Evolutionary conservation across 2,329 filamentous ascomycete genomes (phyloP), one percentile per base, ranked within the genome.

Genomic region (Diaporthe helianthi): DNA sequence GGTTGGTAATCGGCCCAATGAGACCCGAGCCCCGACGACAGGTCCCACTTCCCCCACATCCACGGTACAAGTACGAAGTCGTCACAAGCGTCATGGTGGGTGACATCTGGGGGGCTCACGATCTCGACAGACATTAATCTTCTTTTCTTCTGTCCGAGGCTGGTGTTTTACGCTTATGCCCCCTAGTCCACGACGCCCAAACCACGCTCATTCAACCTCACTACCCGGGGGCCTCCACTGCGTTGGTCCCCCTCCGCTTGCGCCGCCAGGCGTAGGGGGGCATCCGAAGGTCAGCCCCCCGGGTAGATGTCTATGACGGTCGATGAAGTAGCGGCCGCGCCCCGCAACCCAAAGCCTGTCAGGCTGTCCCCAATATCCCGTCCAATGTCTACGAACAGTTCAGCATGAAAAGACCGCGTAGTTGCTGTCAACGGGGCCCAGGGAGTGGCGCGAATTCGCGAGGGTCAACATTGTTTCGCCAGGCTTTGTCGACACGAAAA

Each of bases 401-500:
- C 55, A 76, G 74, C 17, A 75, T 85, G 73, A 77, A 73, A 73
- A 6, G 82, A 78, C 10, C 84, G 79, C 68, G 78, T 81, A 67
- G 79, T 80, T 0, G 78, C 81, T n/a, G 76, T 85, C 1, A 84
- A 77, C 0, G 83, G 83, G 5, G 83, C 82, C 0, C 0, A 79
- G 84, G 6, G 86, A 89, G 72, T 88, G 70, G 70, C 55, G 70
- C 22, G 70, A 65, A 15, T 71, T 71, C 22, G 70, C 70, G 24
- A 41, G 70, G 33, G 70, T 71, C 12, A 71, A 71, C 41, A 54
- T 71, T 10, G 68, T 71, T 13, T 67, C 54, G 4, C 70, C 70
- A 1, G 70, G 70, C 2, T 88, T 85, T 76, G 85, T 88, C 72
- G 81, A 86, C 66, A 88, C 86, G 0, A 85, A 85, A 73, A 85